Evolutionary conservation across 2,329 filamentous ascomycete genomes (phyloP), one percentile per base, ranked within the genome.

Genomic region (Aspergillus ochraceoroseus): DNA sequence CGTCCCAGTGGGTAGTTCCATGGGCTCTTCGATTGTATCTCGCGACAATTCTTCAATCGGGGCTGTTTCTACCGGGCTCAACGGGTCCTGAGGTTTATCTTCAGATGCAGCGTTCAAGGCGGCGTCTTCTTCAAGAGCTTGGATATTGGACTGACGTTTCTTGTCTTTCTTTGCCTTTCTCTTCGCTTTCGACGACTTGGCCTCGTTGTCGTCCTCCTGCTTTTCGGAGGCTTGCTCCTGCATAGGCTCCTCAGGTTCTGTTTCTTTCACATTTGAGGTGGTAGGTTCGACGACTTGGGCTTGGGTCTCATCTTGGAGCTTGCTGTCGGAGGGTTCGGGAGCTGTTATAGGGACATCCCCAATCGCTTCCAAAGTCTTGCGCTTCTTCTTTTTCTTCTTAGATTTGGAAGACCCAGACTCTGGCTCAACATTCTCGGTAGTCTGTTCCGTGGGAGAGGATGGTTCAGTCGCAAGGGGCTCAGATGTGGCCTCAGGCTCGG

Each of bases 131-230:
- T 55, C 51, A 12, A 28, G 20, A 31, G 57, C 55, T 30, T 52
- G 43, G 32, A 42, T 56, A 37, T 62, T 59, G 11, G 61, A 64
- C 26, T 59, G 56, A 31, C 56, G 59, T 44, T 58, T 63, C 46
- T 63, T 65, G 19, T 70, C 66, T 43, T 74, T 73, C 51, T 22
- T 22, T 9, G 20, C 5, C 20, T 22, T 22, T 22, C 70, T 67
- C 46, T 67, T 70, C 41, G 56, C 55, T 34, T 67, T 61, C 25
- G 60, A 48, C 5, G 63, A 56, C 48, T 59, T 61, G 46, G 52
- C 57, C 17, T 56, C 55, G 22, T 34, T 8, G 3, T 61, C 54
- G 9, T 47, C 38, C 28, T 56, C 52, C 2, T 46, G 34, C 13
- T 49, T 43, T 12, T 51, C 32, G 5, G 40, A 32, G 6, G 48